These are phyloP conservation scores for Dinochytrium kinnereticum DNA, from an alignment of 371 early-diverging fungal species.

Conservation along the genomic window DNA sequence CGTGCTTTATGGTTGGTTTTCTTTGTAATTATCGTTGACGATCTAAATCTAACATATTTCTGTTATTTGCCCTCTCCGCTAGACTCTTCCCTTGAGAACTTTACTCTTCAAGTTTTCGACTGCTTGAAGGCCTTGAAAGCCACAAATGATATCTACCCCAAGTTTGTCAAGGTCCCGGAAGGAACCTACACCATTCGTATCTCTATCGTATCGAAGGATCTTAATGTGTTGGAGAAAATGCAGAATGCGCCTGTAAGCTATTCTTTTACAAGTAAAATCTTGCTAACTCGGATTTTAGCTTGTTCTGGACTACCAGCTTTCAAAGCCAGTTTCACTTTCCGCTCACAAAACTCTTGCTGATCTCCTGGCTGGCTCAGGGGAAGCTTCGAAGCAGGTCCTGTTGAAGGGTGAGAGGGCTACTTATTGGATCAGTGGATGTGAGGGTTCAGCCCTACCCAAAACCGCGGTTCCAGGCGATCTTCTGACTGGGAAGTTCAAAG, in stretches of 20 bases:
- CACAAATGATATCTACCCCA: conserved; percentile 76
- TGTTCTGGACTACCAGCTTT: conserved; percentile 67
- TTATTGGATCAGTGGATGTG: conserved; percentile 51
- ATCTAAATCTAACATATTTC: conserved; percentile 29
- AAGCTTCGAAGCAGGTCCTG: conserved; percentile 43
- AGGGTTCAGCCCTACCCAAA: conserved; percentile 62
- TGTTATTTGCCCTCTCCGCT: conserved; percentile 49
- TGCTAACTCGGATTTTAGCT: conserved; percentile 18
- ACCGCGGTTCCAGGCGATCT: conserved; percentile 81
- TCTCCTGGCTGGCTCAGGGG: conserved; percentile 40
- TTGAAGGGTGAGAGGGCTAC: conserved; percentile 58
- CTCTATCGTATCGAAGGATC: conserved; percentile 73
- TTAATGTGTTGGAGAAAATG: conserved; percentile 74
- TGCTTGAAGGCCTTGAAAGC: conserved; percentile 20
- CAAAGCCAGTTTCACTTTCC: conserved; percentile 63
- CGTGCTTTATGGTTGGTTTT: conserved; percentile 66
- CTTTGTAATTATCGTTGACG: conserved; percentile 39
- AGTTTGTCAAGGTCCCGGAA: conserved; percentile 71
- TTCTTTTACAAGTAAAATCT: conserved; percentile 22
- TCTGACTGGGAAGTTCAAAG: conserved; percentile 71
- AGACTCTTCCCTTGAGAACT: conserved; percentile 13
- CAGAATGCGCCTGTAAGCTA: conserved; percentile 56
- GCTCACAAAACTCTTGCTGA: conserved; percentile 63
- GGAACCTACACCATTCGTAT: conserved; percentile 85
- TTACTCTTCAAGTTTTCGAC: conserved; percentile 23